Evolutionary conservation across 177 flowering plant species (phyloP), one percentile per base, ranked within the genome.

Genomic region (Vitis hybrid): DNA sequence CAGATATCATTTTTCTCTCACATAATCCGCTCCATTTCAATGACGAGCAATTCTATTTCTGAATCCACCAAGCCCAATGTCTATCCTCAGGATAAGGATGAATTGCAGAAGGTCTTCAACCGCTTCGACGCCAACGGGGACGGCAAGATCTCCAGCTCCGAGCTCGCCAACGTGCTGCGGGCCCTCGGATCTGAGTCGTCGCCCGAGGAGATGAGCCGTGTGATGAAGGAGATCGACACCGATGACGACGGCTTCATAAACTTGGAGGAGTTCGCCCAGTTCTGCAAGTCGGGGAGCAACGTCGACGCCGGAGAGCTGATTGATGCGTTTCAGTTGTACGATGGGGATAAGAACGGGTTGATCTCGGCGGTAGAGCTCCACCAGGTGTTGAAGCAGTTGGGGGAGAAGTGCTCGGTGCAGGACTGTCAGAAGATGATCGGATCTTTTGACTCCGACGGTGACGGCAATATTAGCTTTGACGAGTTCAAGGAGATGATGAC

Each of bases 401-500:
- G 90, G 1, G 89, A 90, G 80, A 62, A 62, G 4, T 86, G 88
- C 71, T 68, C 90, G 19, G 72, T 74, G 8, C 76, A 84, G 26
- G 93, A 86, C 20, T 92, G 97, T 72, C 61, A 29, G n/a, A 66
- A 74, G 77, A 92, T 88, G 97, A 92, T 92, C 69, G 51, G 39
- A 14, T 77, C 82, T 19, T 87, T 88, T 10, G 95, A 92, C 68
- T 60, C 85, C 1, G 93, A 90, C 53, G 90, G 93, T 3, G 95
- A 92, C 60, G 95, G 95, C 0, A 68, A 51, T 34, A 91, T 92
- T 15, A 84, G 72, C 66, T 92, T 90, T 53, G 86, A 79, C 13
- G 97, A 92, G 83, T 92, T 92, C 63, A 74, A 74, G 80, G 73
- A 70, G 79, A 92, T 92, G 97, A 88, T 91, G 88, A 54, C 68